Evolutionary conservation across 257 asterid genomes (phyloP).

Genomic region (Voacanga thouarsii): DNA sequence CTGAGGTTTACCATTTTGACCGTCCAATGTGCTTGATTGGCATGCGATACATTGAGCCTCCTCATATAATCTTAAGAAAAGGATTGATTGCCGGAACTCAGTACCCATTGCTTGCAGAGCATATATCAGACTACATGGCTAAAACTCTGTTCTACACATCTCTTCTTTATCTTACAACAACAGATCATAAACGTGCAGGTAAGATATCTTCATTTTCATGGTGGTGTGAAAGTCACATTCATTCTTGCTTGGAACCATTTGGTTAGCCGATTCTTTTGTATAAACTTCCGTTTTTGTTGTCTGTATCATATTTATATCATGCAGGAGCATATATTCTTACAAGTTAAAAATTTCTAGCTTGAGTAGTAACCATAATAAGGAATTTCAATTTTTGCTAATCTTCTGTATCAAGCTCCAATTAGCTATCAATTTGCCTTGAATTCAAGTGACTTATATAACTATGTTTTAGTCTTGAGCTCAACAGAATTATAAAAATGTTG

Average conservation of each 20-base stretch:
- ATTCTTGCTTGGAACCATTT: background rate
- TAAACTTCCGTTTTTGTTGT: background rate
- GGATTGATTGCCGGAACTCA: slow-evolving; percentile 82
- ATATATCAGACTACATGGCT: slow-evolving; percentile 81
- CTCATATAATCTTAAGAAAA: slow-evolving; percentile 87
- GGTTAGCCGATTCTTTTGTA: background rate
- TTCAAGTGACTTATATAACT: background rate
- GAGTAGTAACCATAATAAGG: background rate
- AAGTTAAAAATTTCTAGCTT: background rate
- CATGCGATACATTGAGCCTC: slow-evolving; percentile 91
- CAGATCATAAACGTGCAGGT: slow-evolving; percentile 88
- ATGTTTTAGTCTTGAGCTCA: background rate
- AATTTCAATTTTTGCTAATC: background rate
- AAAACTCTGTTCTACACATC: slow-evolving; percentile 83
- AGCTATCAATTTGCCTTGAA: background rate
- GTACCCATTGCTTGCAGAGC: slow-evolving; percentile 87
- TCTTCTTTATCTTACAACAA: slow-evolving; percentile 79
- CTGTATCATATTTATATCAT: background rate
- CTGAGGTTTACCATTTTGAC: slow-evolving; percentile 95
- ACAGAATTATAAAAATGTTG: background rate
- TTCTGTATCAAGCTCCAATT: background rate
- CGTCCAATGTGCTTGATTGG: slow-evolving; percentile 83
- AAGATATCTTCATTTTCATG: slow-evolving; percentile 11
- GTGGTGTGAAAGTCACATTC: background rate
- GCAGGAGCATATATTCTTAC: background rate